These are phyloP conservation scores for Botrytis hyacinthi DNA, from an alignment of 2,329 filamentous ascomycete species.

Conservation along the genomic window DNA sequence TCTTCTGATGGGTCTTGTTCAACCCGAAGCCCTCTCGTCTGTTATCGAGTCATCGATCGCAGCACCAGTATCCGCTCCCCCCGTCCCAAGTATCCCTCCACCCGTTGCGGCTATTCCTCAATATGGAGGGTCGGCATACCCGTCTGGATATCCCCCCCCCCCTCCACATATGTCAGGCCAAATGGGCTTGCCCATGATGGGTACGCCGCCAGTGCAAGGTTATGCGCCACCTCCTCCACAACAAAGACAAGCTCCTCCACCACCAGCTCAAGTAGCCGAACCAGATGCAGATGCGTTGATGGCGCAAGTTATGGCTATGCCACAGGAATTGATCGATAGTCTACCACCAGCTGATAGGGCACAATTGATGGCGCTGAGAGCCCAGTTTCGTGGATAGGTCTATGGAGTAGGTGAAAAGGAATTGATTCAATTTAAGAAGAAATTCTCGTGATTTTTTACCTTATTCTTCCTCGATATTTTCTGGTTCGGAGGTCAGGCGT, in stretches of 20 bases:
- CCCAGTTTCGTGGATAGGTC: slow-evolving; percentile 19
- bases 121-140: slow-evolving; percentile 40
- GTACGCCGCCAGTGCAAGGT: slow-evolving; percentile 48
- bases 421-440: background rate
- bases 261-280: slow-evolving; percentile 45
- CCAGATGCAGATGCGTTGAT: slow-evolving; percentile 71
- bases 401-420: background rate
- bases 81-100: slow-evolving; percentile 28
- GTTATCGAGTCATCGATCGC: slow-evolving; percentile 63
- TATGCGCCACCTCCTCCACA: slow-evolving; percentile 34
- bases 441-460: background rate
- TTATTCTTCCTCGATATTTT: background rate
- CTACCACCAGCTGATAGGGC: slow-evolving; percentile 71
- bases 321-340: slow-evolving; percentile 75
- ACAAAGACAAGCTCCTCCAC: slow-evolving; percentile 35
- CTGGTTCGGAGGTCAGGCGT: slow-evolving; percentile 8
- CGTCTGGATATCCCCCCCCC: slow-evolving; percentile 41
- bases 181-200: slow-evolving; percentile 39
- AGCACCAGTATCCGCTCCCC: slow-evolving; percentile 46
- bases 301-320: slow-evolving; percentile 76
- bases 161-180: slow-evolving; percentile 42
- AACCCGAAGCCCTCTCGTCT: slow-evolving; percentile 75
- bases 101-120: slow-evolving; percentile 33
- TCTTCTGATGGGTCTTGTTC: slow-evolving; percentile 88
- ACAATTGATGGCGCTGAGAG: slow-evolving; percentile 76